Base-by-base conservation (phyloP, 2,329 filamentous ascomycete species). In the Diaporthe citrichinensis region DNA sequence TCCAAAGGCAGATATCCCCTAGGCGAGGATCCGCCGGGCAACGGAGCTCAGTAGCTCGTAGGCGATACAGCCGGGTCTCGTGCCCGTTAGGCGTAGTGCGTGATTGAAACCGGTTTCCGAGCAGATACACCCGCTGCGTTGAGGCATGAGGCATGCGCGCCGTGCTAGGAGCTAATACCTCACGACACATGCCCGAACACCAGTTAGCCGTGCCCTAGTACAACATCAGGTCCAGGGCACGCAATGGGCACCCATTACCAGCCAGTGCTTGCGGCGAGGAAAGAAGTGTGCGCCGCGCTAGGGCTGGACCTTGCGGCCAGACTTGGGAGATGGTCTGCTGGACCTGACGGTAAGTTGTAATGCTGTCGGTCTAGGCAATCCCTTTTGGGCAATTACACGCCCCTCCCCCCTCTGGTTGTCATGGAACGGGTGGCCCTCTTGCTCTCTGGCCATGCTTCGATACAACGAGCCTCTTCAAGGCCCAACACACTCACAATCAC, bases 31-130 rank as follows among this genome's bases (percentile, higher is more conserved):
- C 12, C 14, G 23, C 62, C 44, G 23, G 28, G 20, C 23, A 20
- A 8, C 44, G 28, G 23, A 15, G 10, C 23, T 67, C 20, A 55
- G 6, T 53, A 53, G 46, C 31, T 17, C n/a, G 25, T 53, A 28
- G 49, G 55, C 49, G n/a, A 31, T 31, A 31, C 65, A 23, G 25
- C 23, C 65, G 41, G 65, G 5, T 55, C 34, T 69, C 65, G 65
- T 34, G 14, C 25, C 49, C 31, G 62, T 20, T 39, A 46, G 14
- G 8, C 20, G n/a, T 53, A 55, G 46, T 39, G 58, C 25, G 15
- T 23, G 41, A 58, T 49, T 25, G 31, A 25, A 6, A 31, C n/a
- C 41, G 17, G 61, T 41, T 25, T 15, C 39, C 34, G 15, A 51
- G 28, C 8, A 49, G 20, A 39, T 25, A 39, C 20, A 5, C 12